Evolutionary conservation across 495 filamentous ascomycete genomes (phyloP).

Genomic region (Penicillium robsamsonii): DNA sequence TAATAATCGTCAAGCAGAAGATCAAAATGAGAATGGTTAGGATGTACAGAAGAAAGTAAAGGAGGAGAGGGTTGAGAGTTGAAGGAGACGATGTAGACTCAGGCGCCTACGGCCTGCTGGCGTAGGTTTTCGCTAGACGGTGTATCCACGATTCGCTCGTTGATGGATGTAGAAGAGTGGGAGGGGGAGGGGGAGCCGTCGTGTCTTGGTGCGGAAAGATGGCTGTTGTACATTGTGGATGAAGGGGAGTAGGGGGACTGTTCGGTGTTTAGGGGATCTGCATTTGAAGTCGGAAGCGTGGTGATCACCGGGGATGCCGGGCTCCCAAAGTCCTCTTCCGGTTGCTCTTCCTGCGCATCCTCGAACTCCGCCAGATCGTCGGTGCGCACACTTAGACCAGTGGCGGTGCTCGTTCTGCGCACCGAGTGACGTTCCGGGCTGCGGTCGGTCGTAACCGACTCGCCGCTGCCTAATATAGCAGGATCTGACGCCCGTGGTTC

Average conservation of each 20-base stretch:
- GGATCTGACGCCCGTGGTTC: slow-evolving; percentile 45
- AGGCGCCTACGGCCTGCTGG: slow-evolving; percentile 35
- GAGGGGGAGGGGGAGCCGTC: slow-evolving; percentile 19
- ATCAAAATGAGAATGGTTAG: slow-evolving; percentile 19
- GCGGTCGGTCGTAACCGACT: slow-evolving; percentile 32
- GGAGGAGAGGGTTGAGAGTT: not conserved
- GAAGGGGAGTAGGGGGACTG: slow-evolving; percentile 4
- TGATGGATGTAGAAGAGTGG: slow-evolving; percentile 21
- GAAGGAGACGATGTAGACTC: not conserved
- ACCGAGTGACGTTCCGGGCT: slow-evolving; percentile 32
- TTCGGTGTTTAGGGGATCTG: slow-evolving; percentile 4
- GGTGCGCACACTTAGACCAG: slow-evolving; percentile 31
- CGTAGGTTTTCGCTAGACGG: slow-evolving; percentile 30
- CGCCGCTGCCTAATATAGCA: slow-evolving; percentile 29
- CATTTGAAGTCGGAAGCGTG: not conserved
- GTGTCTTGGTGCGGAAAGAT: slow-evolving; percentile 18
- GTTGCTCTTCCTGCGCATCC: slow-evolving; percentile 23
- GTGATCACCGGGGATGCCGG: slow-evolving; percentile 2
- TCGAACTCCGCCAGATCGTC: slow-evolving; percentile 30
- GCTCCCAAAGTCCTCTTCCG: slow-evolving; percentile 4
- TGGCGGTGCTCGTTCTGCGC: slow-evolving; percentile 40
- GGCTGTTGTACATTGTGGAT: slow-evolving; percentile 8
- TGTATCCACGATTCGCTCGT: slow-evolving; percentile 19
- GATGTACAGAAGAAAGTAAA: slow-evolving; percentile 22
- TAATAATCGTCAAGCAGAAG: slow-evolving; percentile 29